Percentiles rank a stretch among this genome's conserved stretches.
Conservation (phyloP, 176 grass and related monocot genomes). For the Carex cristatella region DNA sequence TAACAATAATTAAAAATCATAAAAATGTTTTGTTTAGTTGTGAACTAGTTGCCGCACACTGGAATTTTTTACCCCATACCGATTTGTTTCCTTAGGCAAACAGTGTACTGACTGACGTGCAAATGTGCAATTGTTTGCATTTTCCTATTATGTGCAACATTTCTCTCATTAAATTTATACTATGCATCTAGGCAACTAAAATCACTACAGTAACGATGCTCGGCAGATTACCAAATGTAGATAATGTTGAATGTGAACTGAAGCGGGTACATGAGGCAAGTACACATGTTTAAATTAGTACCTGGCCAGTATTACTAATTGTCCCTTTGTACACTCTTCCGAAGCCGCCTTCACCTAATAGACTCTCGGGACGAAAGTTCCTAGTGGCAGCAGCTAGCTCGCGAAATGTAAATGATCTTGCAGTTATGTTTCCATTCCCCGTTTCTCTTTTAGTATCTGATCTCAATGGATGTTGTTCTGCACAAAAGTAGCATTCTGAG, state of each 20-base stretch:
- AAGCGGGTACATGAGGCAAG: not conserved
- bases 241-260: not conserved
- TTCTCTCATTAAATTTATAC: not conserved
- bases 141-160: not conserved
- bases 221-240: not conserved
- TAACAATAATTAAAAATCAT: conserved; percentile 22
- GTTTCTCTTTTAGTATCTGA: conserved; percentile 25
- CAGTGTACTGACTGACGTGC: not conserved
- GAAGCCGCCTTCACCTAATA: conserved; percentile 82
- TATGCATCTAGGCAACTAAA: not conserved
- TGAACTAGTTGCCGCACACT: not conserved
- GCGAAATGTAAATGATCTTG: conserved; percentile 64
- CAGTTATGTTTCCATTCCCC: conserved; percentile 36
- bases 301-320: conserved; percentile 49
- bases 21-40: not conserved
- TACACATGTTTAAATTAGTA: conserved; percentile 25
- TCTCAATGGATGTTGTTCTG: conserved; percentile 8
- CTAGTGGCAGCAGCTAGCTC: conserved; percentile 67
- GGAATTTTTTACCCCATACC: not conserved
- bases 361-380: conserved; percentile 48
- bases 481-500: conserved; percentile 14
- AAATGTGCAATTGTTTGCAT: not conserved
- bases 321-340: conserved; percentile 88
- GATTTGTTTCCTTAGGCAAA: not conserved
- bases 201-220: not conserved